A percentile compares a stretch with the other conserved stretches of the same genome.
Evolutionary conservation across 257 asterid species (phyloP).

Genomic region (Penstemon davidsonii): DNA sequence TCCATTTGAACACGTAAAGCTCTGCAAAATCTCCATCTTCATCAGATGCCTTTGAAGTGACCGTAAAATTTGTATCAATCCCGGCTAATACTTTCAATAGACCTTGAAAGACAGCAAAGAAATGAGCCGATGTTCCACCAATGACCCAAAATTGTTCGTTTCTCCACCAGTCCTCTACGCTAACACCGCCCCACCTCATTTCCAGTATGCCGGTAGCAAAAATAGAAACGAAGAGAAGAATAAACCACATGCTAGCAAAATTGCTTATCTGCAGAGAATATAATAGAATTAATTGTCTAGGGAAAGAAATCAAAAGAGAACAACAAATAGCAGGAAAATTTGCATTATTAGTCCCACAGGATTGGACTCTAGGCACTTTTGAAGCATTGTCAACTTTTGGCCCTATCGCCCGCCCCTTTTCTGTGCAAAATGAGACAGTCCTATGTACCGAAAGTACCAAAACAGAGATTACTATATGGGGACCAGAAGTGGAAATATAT

Average conservation of each 20-base stretch:
- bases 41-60: constrained; percentile 79
- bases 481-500: too few relatives aligned
- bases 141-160: constrained; percentile 97
- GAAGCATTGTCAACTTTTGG: too few relatives aligned
- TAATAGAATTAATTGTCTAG: background rate
- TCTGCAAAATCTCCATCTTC: constrained; percentile 80
- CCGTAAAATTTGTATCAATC: constrained; percentile 85
- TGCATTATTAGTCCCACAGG: too few relatives aligned
- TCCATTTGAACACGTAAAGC: constrained; percentile 88
- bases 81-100: constrained; percentile 87
- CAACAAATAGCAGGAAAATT: too few relatives aligned
- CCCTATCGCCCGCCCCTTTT: too few relatives aligned
- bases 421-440: too few relatives aligned
- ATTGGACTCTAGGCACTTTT: too few relatives aligned
- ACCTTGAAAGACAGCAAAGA: constrained; percentile 94
- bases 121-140: constrained; percentile 95
- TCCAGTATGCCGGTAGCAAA: constrained; percentile 79
- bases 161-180: constrained; percentile 93
- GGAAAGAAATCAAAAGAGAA: too few relatives aligned
- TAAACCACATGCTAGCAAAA: constrained; percentile 82
- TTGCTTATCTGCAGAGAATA: constrained; percentile 71
- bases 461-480: too few relatives aligned
- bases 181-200: constrained; percentile 89
- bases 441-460: too few relatives aligned
- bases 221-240: constrained; percentile 78